A percentile compares a stretch with the other conserved stretches of the same genome.
Conservation (phyloP, 208 protist genomes). For the Phytomonas sp. region DNA sequence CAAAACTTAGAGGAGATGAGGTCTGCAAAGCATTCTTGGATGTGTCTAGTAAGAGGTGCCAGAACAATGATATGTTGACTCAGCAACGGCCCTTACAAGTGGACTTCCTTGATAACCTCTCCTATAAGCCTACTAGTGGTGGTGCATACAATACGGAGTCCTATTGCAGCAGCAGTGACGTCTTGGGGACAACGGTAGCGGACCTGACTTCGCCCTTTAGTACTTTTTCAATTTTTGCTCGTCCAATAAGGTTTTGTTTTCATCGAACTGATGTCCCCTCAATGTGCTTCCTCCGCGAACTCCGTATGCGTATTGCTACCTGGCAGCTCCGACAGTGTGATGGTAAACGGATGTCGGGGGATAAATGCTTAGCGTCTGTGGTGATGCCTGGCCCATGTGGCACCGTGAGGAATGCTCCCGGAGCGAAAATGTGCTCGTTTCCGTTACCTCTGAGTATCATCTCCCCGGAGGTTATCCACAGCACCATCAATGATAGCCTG, state of each 20-base stretch:
- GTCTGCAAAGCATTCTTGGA: too few relatives aligned
- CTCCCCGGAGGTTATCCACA: slow-evolving; percentile 18
- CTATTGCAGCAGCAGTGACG: neutral
- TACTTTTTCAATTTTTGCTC: slow-evolving; percentile 15
- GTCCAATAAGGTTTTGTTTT: slow-evolving; percentile 28
- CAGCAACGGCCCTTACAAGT: too few relatives aligned
- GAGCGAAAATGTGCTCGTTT: neutral
- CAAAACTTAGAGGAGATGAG: too few relatives aligned
- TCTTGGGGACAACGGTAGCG: slow-evolving; percentile 8
- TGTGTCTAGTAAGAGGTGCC: neutral
- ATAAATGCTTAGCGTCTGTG: too few relatives aligned
- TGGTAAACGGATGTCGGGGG: too few relatives aligned
- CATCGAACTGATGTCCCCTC: slow-evolving; percentile 39
- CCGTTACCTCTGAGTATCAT: neutral
- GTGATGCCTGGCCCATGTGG: too few relatives aligned
- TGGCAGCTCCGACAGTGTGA: neutral
- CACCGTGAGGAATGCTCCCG: too few relatives aligned
- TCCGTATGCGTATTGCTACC: slow-evolving; percentile 28
- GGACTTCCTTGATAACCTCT: too few relatives aligned
- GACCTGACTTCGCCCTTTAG: neutral
- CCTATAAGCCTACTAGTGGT: neutral
- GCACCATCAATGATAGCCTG: slow-evolving; percentile 23
- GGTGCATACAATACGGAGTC: slow-evolving; percentile 17
- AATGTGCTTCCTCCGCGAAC: slow-evolving; percentile 52
- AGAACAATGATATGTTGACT: neutral